These are phyloP conservation scores for Colletotrichum phormii DNA, from an alignment of 2,329 filamentous ascomycete species.

Conservation along the genomic window DNA sequence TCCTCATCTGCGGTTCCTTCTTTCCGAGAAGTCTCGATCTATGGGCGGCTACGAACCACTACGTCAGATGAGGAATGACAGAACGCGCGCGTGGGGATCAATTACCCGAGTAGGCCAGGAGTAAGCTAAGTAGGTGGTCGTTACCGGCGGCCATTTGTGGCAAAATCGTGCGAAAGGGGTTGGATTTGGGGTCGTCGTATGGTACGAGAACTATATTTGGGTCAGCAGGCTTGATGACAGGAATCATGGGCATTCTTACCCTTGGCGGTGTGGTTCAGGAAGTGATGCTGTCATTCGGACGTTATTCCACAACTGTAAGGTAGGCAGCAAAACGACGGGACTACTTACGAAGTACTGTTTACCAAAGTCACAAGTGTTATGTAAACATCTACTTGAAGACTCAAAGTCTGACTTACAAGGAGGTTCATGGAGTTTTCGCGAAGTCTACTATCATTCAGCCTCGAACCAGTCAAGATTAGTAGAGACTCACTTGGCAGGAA, in stretches of 20 bases:
- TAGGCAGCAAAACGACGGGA: background rate
- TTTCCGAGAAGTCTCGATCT: constrained; percentile 80
- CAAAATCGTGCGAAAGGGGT: constrained; percentile 62
- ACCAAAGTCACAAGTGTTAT: constrained; percentile 39
- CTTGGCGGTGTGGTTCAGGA: constrained; percentile 83
- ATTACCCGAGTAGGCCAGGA: constrained; percentile 78
- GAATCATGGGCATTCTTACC: constrained; percentile 60
- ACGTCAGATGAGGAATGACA: background rate
- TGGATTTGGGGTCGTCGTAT: constrained; percentile 64
- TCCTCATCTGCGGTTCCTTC: constrained; percentile 79
- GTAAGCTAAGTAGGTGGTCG: constrained; percentile 78
- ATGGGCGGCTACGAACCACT: constrained; percentile 70
- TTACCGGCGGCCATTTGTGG: constrained; percentile 75
- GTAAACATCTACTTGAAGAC: background rate
- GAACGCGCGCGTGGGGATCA: no score
- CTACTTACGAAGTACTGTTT: constrained; percentile 60
- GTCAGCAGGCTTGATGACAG: constrained; percentile 13
- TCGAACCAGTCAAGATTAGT: background rate
- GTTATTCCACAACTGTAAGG: constrained; percentile 6
- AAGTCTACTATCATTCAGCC: constrained; percentile 62
- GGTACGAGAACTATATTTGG: constrained; percentile 59
- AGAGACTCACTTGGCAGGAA: constrained; percentile 55
- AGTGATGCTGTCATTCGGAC: constrained; percentile 58
- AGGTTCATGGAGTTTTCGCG: constrained; percentile 83
- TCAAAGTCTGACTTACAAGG: constrained; percentile 55